A percentile compares a stretch with the other conserved stretches of the same genome.
Evolutionary conservation across 352 stramenopile genomes (phyloP).

Genomic region (Pythium chondricola): DNA sequence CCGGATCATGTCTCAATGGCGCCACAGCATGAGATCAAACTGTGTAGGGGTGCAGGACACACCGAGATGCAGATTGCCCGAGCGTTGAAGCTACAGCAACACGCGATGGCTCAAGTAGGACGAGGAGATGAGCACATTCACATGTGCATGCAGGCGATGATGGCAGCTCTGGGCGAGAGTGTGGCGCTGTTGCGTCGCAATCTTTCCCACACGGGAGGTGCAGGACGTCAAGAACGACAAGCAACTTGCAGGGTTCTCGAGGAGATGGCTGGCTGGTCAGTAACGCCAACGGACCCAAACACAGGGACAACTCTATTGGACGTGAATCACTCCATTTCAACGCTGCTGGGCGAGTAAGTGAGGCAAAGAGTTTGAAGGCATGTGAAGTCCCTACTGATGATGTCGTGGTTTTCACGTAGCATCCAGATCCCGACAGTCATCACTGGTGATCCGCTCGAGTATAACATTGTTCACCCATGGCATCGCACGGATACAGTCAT

Average conservation of each 20-base stretch:
- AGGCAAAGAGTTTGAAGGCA: background rate
- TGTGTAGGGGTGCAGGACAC: conserved; percentile 41
- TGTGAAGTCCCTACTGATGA: conserved; percentile 1
- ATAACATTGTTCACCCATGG: conserved; percentile 49
- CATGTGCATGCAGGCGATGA: conserved; percentile 4
- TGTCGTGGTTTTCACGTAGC: conserved; percentile 1
- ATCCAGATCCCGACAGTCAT: conserved; percentile 34
- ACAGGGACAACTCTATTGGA: too few relatives aligned
- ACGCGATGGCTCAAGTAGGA: background rate
- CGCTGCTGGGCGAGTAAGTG: conserved; percentile 8
- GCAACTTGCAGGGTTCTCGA: too few relatives aligned
- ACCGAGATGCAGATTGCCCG: conserved; percentile 37
- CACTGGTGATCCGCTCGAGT: conserved; percentile 24
- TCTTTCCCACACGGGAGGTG: too few relatives aligned
- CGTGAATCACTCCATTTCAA: conserved; percentile 18
- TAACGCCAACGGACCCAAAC: too few relatives aligned
- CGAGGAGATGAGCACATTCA: conserved; percentile 8
- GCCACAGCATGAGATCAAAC: background rate
- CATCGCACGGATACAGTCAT: conserved; percentile 41
- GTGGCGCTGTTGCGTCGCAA: conserved; percentile 12
- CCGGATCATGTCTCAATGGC: background rate
- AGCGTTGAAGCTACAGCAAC: conserved; percentile 8
- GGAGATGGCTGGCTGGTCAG: too few relatives aligned
- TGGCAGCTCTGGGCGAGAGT: conserved; percentile 7
- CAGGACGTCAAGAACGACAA: background rate